Conservation (phyloP, 495 filamentous ascomycete species). For the Penicillium waksmanii region DNA sequence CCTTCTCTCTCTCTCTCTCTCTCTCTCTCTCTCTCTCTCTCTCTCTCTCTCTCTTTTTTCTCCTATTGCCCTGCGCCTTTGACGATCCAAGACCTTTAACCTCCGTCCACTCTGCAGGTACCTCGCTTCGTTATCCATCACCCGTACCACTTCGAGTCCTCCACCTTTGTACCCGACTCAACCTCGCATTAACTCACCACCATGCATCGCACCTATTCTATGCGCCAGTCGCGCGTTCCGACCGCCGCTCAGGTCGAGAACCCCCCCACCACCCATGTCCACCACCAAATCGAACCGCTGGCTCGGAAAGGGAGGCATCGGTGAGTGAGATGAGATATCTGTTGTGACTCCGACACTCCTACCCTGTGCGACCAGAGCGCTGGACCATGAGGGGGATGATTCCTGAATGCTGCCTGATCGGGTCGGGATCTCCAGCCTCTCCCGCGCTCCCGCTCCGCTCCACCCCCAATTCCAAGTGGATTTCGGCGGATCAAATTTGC, state of each 20-base stretch:
- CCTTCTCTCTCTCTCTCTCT: slow-evolving; percentile 17
- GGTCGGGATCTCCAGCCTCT: slow-evolving; percentile 10
- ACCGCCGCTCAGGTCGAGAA: slow-evolving; percentile 90
- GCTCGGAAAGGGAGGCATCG: slow-evolving; percentile 82
- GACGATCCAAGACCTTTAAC: slow-evolving; percentile 6
- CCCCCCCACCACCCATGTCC: slow-evolving; percentile 85
- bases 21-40: slow-evolving; percentile 22
- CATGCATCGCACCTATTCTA: slow-evolving; percentile 99
- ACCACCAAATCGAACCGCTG: slow-evolving; percentile 86
- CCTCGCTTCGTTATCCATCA: slow-evolving; percentile 8
- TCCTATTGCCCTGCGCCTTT: slow-evolving; percentile 15
- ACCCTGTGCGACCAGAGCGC: neutral
- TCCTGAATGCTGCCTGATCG: slow-evolving; percentile 22
- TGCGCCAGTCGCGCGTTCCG: slow-evolving; percentile 93
- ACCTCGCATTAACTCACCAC: slow-evolving; percentile 10
- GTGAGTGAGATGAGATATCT: slow-evolving; percentile 54
- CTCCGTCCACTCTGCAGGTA: slow-evolving; percentile 25
- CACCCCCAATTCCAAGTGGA: slow-evolving; percentile 2
- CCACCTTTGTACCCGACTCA: slow-evolving; percentile 3
- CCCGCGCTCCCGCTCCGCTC: neutral
- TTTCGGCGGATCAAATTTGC: neutral
- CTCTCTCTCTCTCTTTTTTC: slow-evolving; percentile 18
- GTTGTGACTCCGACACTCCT: neutral
- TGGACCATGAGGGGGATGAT: neutral
- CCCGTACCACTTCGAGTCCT: slow-evolving; percentile 7